Base-by-base conservation (phyloP, 2,329 filamentous ascomycete genomes). In the Akanthomyces lecanii region DNA sequence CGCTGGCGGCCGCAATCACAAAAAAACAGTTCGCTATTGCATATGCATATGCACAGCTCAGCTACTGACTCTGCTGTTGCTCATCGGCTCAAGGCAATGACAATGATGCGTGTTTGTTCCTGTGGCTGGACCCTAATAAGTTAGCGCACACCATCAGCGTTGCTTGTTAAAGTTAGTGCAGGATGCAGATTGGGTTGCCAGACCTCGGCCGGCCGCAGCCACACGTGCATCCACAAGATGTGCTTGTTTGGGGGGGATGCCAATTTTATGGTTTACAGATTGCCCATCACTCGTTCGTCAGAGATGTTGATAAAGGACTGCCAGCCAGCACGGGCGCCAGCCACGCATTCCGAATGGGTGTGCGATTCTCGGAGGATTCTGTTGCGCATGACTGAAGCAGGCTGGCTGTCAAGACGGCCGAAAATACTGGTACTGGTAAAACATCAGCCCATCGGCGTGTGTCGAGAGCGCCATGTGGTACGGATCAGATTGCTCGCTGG, bases 101-200 rank as follows among this genome's bases (percentile, higher is more conserved):
- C 21, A 54, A 55, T 36, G 23, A 36, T 47, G 33, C n/a, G 42
- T 5, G 23, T 21, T n/a, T 36, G 55, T 57, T 57, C 55, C 55
- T 57, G 55, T 57, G 55, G 55, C 55, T 57, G 42, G 42, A 16
- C 4, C 38, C 44, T 36, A 30, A 30, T 6, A 6, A 5, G 28
- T 25, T 57, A 57, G 55, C 55, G 47, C 56, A 59, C 56, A 59
- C 56, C 45, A 38, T 42, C 33, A 50, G 28, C 42, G 14, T 40
- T 36, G 33, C 16, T 40, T 45, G 4, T 25, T 50, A 50, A 1
- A 1, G 30, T 5, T 7, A 36, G 33, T 36, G 33, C 10, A 36
- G 33, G 10, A 45, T 36, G 56, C 23, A 51, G 56, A 59, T 59
- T n/a, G n/a, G 12, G 16, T 50, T 40, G 33, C 33, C 16, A 59